Evolutionary conservation across 176 grass and related monocot genomes (phyloP).

Genomic region (Rhynchospora breviuscula): DNA sequence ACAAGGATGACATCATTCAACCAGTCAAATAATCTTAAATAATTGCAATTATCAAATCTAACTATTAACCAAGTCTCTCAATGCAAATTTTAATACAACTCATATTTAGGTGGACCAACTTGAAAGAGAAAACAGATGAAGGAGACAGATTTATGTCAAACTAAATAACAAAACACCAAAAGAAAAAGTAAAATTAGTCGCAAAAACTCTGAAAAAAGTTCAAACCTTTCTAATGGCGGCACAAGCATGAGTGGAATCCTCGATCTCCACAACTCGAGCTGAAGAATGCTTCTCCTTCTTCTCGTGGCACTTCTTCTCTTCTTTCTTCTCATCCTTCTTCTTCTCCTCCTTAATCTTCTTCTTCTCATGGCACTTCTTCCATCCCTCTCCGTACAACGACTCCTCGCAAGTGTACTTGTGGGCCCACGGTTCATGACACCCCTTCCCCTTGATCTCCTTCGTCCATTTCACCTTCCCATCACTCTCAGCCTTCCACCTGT

Average conservation of each 20-base stretch:
- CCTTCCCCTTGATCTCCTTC: slow-evolving; percentile 70
- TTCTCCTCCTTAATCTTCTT: slow-evolving; percentile 28
- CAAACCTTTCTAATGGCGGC: slow-evolving; percentile 58
- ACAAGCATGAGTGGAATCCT: slow-evolving; percentile 32
- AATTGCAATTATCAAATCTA: background rate
- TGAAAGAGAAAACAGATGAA: background rate
- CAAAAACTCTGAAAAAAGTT: slow-evolving; percentile 6
- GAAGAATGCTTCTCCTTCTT: slow-evolving; percentile 28
- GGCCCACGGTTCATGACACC: slow-evolving; percentile 37
- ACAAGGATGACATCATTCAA: background rate
- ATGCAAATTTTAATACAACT: background rate
- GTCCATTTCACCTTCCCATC: slow-evolving; percentile 59
- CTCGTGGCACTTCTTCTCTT: background rate
- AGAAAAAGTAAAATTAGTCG: background rate
- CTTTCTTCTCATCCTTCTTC: slow-evolving; percentile 1
- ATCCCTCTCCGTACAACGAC: slow-evolving; percentile 14
- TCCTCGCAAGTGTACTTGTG: slow-evolving; percentile 56
- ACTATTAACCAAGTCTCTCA: background rate
- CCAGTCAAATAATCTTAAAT: background rate
- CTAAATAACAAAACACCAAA: slow-evolving; percentile 1
- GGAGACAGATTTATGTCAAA: background rate
- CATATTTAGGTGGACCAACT: background rate
- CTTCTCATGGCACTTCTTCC: slow-evolving; percentile 14
- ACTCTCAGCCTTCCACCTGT: slow-evolving; percentile 53
- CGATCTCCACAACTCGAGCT: slow-evolving; percentile 52